Conservation (phyloP, 257 asterid species). For the Paraleonurus japonicus region DNA sequence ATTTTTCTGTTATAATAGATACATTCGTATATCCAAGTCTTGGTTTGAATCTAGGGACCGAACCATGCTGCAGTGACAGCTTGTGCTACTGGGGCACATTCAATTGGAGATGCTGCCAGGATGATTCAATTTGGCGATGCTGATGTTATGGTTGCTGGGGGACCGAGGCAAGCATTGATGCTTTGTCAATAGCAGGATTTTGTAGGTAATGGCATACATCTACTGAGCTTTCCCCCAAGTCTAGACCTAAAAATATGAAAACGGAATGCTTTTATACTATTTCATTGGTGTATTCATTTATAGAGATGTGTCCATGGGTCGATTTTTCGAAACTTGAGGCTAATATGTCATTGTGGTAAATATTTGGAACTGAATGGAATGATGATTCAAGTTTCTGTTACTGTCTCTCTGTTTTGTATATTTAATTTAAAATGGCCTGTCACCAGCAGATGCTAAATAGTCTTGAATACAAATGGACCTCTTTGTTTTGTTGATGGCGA, state of each 20-base stretch:
- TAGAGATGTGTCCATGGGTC: not conserved
- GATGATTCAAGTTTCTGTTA: not conserved
- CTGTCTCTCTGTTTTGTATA: not conserved
- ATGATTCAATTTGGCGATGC: constrained; percentile 97
- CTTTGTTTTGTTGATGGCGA: no score
- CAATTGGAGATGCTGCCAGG: constrained; percentile 90
- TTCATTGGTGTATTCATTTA: not conserved
- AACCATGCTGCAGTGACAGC: constrained; percentile 99
- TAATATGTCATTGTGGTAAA: no score
- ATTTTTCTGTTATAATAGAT: constrained; percentile 23
- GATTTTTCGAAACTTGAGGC: not conserved
- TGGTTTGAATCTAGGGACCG: constrained; percentile 92
- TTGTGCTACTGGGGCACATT: constrained; percentile 99
- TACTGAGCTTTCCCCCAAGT: not conserved
- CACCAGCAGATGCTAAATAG: not conserved
- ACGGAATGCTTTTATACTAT: not conserved
- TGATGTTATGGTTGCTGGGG: constrained; percentile 98
- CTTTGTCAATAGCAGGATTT: constrained; percentile 95
- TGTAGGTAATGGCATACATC: constrained; percentile 58
- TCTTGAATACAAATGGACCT: not conserved
- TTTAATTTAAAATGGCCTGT: not conserved
- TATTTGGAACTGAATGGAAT: no score
- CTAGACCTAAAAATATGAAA: not conserved
- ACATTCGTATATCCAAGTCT: constrained; percentile 42
- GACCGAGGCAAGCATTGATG: constrained; percentile 97